Evolutionary conservation across 139 green algal species (phyloP).

Genomic region (Edaphochlamys debaryana): DNA sequence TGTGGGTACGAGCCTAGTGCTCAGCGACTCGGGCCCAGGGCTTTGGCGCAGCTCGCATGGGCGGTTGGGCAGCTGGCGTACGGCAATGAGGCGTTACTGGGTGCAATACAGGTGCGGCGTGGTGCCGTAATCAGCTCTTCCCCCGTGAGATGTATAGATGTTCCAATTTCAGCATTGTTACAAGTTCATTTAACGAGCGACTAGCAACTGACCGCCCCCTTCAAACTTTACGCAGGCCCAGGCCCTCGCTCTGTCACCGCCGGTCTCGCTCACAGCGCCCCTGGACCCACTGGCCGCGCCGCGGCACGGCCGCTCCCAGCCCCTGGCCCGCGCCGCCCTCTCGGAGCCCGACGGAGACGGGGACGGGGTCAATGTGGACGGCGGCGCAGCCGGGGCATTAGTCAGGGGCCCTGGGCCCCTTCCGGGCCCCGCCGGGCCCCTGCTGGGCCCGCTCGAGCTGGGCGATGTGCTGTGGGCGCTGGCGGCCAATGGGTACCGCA

Average conservation of each 20-base stretch:
- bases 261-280: background rate
- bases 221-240: background rate
- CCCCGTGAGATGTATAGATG: background rate
- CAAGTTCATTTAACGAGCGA: background rate
- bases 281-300: background rate
- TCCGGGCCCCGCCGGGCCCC: no score
- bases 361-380: background rate
- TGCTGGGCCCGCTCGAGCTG: constrained; percentile 32
- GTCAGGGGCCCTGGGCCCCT: background rate
- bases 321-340: no score
- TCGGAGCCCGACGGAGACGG: no score
- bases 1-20: no score
- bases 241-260: background rate
- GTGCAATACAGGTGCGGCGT: constrained; percentile 8
- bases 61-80: constrained; percentile 25
- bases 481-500: constrained; percentile 11
- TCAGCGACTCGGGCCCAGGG: background rate
- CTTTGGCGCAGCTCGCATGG: constrained; percentile 19
- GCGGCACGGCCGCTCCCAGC: no score
- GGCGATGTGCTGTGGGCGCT: constrained; percentile 24
- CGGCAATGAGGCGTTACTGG: constrained; percentile 17
- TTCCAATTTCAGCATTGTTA: no score
- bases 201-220: background rate
- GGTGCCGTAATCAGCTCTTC: no score
- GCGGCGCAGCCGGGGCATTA: background rate